Percentiles rank a stretch among this genome's conserved stretches.
Evolutionary conservation across 768 basidiomycete genomes (phyloP).

Genomic region (Trametopsis cervina): DNA sequence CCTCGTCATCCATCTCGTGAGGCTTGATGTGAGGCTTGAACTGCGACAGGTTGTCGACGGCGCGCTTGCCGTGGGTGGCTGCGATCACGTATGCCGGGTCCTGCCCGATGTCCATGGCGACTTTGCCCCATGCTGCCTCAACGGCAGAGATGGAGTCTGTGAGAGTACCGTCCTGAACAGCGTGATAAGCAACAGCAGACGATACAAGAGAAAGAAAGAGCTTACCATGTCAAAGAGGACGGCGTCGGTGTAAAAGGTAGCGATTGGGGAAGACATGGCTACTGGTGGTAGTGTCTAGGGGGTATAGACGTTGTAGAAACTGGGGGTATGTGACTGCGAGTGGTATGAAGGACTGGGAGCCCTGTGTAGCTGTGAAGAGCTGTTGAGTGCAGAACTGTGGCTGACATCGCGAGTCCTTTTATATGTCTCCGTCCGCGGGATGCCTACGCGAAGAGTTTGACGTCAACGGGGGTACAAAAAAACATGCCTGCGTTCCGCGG

Average conservation of each 20-base stretch:
- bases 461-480: background rate
- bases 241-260: slow-evolving; percentile 45
- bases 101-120: slow-evolving; percentile 61
- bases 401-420: slow-evolving; percentile 1
- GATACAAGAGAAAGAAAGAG: slow-evolving; percentile 4
- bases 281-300: no score
- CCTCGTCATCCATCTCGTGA: slow-evolving; percentile 52
- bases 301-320: background rate
- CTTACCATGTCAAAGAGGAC: slow-evolving; percentile 65
- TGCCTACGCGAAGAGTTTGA: background rate
- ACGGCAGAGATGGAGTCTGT: slow-evolving; percentile 71
- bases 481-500: no score
- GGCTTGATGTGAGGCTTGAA: slow-evolving; percentile 50
- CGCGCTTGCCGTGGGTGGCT: slow-evolving; percentile 74
- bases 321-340: background rate
- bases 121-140: slow-evolving; percentile 70
- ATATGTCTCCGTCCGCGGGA: background rate
- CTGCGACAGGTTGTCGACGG: slow-evolving; percentile 62
- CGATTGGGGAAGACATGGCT: slow-evolving; percentile 20
- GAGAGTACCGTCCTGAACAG: slow-evolving; percentile 63
- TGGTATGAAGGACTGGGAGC: background rate
- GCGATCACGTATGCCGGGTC: slow-evolving; percentile 63
- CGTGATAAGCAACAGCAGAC: no score
- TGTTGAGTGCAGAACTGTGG: background rate
- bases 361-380: background rate